A percentile compares a stretch with the other conserved stretches of the same genome.
These are phyloP conservation scores for Rhizophlyctis rosea DNA, from an alignment of 192 early-diverging fungal genomes.

Conservation along the genomic window DNA sequence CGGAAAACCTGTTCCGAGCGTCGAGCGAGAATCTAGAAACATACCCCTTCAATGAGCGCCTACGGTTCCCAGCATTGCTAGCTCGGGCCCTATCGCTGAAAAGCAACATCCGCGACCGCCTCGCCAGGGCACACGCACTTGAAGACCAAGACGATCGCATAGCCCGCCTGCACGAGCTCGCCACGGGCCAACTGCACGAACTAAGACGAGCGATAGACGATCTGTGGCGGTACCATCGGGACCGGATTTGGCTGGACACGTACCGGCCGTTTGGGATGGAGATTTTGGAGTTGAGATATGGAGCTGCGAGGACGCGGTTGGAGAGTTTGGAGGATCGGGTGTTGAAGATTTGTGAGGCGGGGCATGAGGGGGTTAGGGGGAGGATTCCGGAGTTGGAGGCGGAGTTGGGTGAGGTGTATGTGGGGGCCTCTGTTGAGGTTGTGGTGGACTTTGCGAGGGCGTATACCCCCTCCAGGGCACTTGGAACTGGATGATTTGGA, in stretches of 20 bases:
- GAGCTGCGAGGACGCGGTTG: slow-evolving; percentile 43
- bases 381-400: slow-evolving; percentile 28
- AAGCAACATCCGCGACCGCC: slow-evolving; percentile 61
- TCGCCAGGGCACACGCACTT: slow-evolving; percentile 57
- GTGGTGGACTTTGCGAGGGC: slow-evolving; percentile 35
- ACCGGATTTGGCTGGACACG: slow-evolving; percentile 65
- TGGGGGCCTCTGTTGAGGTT: slow-evolving; percentile 13
- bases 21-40: slow-evolving; percentile 38
- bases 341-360: slow-evolving; percentile 6
- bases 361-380: not conserved
- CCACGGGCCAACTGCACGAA: slow-evolving; percentile 18
- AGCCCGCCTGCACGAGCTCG: slow-evolving; percentile 55
- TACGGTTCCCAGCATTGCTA: slow-evolving; percentile 65
- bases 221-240: slow-evolving; percentile 78
- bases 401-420: slow-evolving; percentile 27
- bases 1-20: slow-evolving; percentile 48
- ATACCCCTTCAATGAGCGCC: slow-evolving; percentile 67
- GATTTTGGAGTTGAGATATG: slow-evolving; percentile 78
- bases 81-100: slow-evolving; percentile 70
- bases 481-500: slow-evolving; percentile 29
- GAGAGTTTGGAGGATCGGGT: slow-evolving; percentile 30
- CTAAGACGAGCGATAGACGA: slow-evolving; percentile 41
- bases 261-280: slow-evolving; percentile 89
- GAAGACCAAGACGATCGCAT: slow-evolving; percentile 55
- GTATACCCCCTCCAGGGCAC: slow-evolving; percentile 27